These are phyloP conservation scores for Hericium rajendrae DNA, from an alignment of 768 basidiomycete genomes.

Conservation along the genomic window DNA sequence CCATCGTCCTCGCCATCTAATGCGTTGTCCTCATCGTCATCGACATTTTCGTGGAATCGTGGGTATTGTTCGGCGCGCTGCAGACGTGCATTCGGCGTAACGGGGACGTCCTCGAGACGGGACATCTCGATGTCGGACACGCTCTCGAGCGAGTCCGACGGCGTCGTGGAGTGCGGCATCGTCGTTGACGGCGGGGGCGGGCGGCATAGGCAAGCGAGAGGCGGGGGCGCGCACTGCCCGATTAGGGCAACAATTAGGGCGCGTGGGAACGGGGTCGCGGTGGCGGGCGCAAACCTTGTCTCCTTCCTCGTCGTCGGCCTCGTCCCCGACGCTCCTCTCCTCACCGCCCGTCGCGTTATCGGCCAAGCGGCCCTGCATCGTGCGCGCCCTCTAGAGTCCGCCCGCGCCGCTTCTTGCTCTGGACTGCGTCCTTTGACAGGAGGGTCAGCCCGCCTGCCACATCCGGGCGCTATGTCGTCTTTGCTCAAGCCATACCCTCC, in stretches of 20 bases:
- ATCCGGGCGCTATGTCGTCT: conserved; percentile 42
- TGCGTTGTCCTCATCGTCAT: conserved; percentile 11
- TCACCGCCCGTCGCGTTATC: neutral
- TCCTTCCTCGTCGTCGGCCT: neutral
- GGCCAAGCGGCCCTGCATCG: too few relatives aligned
- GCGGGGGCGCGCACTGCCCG: neutral
- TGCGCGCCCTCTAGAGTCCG: too few relatives aligned
- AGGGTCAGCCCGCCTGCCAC: conserved; percentile 4
- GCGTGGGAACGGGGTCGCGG: conserved; percentile 11
- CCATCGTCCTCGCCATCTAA: conserved; percentile 30
- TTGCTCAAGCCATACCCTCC: conserved; percentile 41
- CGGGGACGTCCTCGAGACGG: conserved; percentile 19
- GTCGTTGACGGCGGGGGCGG: neutral
- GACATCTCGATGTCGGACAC: conserved; percentile 25
- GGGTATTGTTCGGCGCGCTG: neutral
- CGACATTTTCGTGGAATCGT: conserved; percentile 5
- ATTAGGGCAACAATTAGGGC: neutral
- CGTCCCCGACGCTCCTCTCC: neutral
- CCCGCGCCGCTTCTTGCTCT: neutral
- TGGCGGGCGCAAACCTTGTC: conserved; percentile 17
- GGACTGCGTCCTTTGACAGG: neutral
- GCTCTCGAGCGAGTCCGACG: conserved; percentile 2
- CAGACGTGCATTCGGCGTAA: conserved; percentile 15
- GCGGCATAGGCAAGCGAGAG: neutral
- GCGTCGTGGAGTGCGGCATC: neutral